Evolutionary conservation across 257 asterid species (phyloP).

Genomic region (Primulina tabacum): DNA sequence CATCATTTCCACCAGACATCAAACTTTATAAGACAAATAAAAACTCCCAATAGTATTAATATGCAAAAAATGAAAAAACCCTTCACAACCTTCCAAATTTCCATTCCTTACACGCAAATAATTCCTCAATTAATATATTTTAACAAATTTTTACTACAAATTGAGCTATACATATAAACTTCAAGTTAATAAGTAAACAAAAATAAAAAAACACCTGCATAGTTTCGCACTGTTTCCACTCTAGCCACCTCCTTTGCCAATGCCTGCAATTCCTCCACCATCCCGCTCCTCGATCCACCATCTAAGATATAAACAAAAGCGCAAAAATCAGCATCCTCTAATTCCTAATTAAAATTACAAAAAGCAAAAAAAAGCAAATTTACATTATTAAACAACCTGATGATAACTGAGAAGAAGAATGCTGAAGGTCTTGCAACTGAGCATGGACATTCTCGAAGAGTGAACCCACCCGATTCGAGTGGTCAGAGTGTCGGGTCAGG

Average conservation of each 20-base stretch:
- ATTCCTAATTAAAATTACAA: background rate
- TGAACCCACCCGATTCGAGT: constrained; percentile 46
- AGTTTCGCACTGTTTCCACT: constrained; percentile 80
- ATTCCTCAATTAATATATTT: background rate
- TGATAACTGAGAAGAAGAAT: constrained; percentile 35
- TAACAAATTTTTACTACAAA: constrained; percentile 7
- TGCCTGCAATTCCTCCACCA: constrained; percentile 81
- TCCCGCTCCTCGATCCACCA: constrained; percentile 54
- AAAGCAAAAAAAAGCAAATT: background rate
- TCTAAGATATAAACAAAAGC: constrained; percentile 30
- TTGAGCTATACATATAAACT: constrained; percentile 1
- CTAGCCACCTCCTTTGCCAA: constrained; percentile 97
- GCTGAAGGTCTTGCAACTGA: constrained; percentile 54
- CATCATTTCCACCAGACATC: background rate
- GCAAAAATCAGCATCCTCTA: background rate
- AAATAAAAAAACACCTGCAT: constrained; percentile 56
- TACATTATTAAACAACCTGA: constrained; percentile 36
- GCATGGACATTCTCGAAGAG: constrained; percentile 40
- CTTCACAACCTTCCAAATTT: background rate
- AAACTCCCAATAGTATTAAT: background rate
- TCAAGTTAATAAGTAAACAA: background rate
- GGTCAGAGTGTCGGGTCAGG: constrained; percentile 50
- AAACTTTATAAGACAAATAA: background rate
- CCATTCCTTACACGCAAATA: background rate
- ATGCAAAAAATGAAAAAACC: background rate